A percentile compares a stretch with the other conserved stretches of the same genome.
Conservation (phyloP, 2,329 filamentous ascomycete genomes). For the Triangularia setosa region DNA sequence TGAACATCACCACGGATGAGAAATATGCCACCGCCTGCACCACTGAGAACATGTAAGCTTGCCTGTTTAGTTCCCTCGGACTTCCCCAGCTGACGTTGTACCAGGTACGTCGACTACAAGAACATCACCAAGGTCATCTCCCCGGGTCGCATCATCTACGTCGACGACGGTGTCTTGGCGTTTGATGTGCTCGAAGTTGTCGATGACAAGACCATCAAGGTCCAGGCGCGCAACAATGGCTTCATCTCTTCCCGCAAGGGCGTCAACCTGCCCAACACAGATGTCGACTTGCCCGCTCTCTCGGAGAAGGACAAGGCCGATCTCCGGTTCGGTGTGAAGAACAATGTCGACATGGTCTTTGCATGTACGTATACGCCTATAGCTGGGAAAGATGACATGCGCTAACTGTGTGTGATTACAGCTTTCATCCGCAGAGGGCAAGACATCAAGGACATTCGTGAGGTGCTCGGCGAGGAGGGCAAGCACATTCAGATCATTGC, state of each 20-base stretch:
- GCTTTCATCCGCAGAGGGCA: slow-evolving; percentile 90
- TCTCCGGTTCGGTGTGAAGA: slow-evolving; percentile 94
- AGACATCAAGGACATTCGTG: slow-evolving; percentile 89
- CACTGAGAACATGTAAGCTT: slow-evolving; percentile 83
- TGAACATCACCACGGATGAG: slow-evolving; percentile 97
- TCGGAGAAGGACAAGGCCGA: slow-evolving; percentile 98
- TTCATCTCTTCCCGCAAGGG: slow-evolving; percentile 99
- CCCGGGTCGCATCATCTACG: slow-evolving; percentile 89
- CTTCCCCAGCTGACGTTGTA: slow-evolving; percentile 11
- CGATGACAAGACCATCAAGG: slow-evolving; percentile 84
- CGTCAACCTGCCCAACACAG: slow-evolving; percentile 97
- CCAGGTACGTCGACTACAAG: slow-evolving; percentile 96
- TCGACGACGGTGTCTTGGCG: slow-evolving; percentile 95
- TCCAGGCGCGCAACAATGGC: slow-evolving; percentile 90
- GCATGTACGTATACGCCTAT: slow-evolving; percentile 49
- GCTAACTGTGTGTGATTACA: neutral
- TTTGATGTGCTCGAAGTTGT: slow-evolving; percentile 88
- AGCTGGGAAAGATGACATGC: neutral
- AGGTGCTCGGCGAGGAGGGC: slow-evolving; percentile 85
- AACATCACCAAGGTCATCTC: slow-evolving; percentile 99
- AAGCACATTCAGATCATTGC: slow-evolving; percentile 98
- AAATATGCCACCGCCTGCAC: slow-evolving; percentile 80
- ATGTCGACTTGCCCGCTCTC: slow-evolving; percentile 94
- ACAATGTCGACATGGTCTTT: slow-evolving; percentile 98
- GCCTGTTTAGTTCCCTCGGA: neutral